These are phyloP conservation scores for Coniochaeta pulveracea DNA, from an alignment of 2,329 filamentous ascomycete genomes.

Conservation along the genomic window DNA sequence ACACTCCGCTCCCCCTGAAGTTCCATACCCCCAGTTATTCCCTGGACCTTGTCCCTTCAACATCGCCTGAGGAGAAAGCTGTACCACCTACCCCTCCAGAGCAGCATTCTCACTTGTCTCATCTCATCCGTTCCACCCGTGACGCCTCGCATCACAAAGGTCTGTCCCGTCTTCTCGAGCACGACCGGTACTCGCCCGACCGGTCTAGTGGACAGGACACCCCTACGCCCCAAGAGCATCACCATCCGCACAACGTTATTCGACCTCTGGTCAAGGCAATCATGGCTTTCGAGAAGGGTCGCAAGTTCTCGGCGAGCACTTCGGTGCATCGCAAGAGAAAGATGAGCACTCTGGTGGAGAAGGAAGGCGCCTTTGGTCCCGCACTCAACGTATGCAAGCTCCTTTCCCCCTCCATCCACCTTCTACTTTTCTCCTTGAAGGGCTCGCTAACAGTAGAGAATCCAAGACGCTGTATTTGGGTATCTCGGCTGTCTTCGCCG, in stretches of 20 bases:
- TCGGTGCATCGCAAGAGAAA: constrained; percentile 33
- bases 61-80: background rate
- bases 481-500: constrained; percentile 42
- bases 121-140: background rate
- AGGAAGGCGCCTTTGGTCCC: constrained; percentile 30
- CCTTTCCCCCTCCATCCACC: background rate
- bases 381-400: constrained; percentile 28
- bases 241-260: background rate
- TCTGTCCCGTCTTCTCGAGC: background rate
- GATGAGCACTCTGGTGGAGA: constrained; percentile 32
- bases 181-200: background rate
- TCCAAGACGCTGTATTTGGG: constrained; percentile 52
- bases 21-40: too few relatives aligned
- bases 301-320: constrained; percentile 31
- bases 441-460: too few relatives aligned
- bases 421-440: background rate
- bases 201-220: background rate
- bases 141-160: background rate
- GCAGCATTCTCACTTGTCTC: background rate
- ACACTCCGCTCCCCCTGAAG: background rate
- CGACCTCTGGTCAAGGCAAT: constrained; percentile 10
- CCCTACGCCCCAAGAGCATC: background rate
- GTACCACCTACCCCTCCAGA: background rate
- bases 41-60: background rate
- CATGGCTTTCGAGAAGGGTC: constrained; percentile 18